Conservation (phyloP, 768 basidiomycete genomes). For the Tephrocybe sp. region DNA sequence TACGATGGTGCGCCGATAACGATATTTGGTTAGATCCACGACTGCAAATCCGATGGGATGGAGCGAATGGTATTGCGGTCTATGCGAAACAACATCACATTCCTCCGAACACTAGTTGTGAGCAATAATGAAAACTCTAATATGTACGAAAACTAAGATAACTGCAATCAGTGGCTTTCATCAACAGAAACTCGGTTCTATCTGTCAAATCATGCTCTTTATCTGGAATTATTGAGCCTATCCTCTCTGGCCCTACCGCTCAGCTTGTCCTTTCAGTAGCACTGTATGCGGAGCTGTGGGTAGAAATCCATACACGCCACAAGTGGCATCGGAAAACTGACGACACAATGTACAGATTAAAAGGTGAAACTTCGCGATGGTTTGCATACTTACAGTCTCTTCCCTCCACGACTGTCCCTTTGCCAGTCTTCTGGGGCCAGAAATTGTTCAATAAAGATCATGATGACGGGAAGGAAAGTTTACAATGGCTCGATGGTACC, state of each 20-base stretch:
- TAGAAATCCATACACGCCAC: constrained; percentile 13
- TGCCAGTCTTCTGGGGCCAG: constrained; percentile 62
- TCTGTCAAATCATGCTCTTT: constrained; percentile 59
- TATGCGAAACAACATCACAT: constrained; percentile 33
- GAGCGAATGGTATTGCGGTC: constrained; percentile 33
- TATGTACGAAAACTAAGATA: too few relatives aligned
- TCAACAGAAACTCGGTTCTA: constrained; percentile 62
- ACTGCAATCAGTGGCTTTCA: constrained; percentile 73
- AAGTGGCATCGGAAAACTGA: constrained; percentile 2
- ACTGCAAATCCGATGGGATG: constrained; percentile 32
- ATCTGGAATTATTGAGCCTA: constrained; percentile 39
- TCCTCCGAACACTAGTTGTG: constrained; percentile 35
- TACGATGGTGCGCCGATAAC: constrained; percentile 51
- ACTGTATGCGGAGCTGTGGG: constrained; percentile 66
- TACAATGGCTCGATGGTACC: constrained; percentile 43
- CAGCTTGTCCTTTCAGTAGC: constrained; percentile 63
- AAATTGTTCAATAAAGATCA: constrained; percentile 20
- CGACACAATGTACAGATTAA: constrained; percentile 36
- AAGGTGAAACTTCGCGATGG: constrained; percentile 55
- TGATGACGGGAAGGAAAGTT: constrained; percentile 30
- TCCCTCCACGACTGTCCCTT: constrained; percentile 48
- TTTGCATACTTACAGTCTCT: constrained; percentile 66
- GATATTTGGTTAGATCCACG: constrained; percentile 46
- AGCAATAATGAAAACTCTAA: constrained; percentile 15
- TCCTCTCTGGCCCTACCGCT: constrained; percentile 57